phyloP scores from a whole-genome alignment of 1,284 basidiomycete species.

The Microbotryum violaceum region DNA sequence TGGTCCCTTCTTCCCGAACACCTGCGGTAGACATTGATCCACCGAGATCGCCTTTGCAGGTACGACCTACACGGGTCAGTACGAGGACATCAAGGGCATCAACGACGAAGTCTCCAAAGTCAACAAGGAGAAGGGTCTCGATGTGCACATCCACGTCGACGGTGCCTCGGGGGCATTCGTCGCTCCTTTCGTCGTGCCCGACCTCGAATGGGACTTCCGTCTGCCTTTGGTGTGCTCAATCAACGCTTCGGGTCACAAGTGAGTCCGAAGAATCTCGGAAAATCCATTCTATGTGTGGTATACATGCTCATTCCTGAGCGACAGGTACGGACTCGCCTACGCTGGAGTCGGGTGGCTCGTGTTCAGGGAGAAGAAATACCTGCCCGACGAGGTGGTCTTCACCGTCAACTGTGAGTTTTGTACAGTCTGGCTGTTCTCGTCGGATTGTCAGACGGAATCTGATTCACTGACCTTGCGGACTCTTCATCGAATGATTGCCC shows the following conservation, averaged over 20 bases:
- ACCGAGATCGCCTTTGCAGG: slow-evolving; percentile 18
- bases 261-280: too few species aligned
- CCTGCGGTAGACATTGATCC: not conserved
- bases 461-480: not conserved
- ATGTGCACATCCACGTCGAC: slow-evolving; percentile 40
- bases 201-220: slow-evolving; percentile 42
- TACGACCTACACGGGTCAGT: slow-evolving; percentile 29
- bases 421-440: not conserved
- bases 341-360: slow-evolving; percentile 40
- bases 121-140: slow-evolving; percentile 37
- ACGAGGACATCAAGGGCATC: slow-evolving; percentile 38
- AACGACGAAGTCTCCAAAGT: slow-evolving; percentile 37
- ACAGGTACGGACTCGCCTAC: slow-evolving; percentile 32
- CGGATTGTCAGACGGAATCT: slow-evolving; percentile 15
- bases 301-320: slow-evolving; percentile 15
- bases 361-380: slow-evolving; percentile 37
- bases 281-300: slow-evolving; percentile 33
- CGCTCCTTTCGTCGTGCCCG: slow-evolving; percentile 39
- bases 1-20: slow-evolving; percentile 43
- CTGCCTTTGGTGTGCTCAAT: slow-evolving; percentile 40
- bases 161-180: slow-evolving; percentile 40
- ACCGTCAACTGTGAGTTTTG: slow-evolving; percentile 30
- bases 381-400: slow-evolving; percentile 41
- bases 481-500: not conserved
- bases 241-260: slow-evolving; percentile 34